Evolutionary conservation across 163 green algal genomes (phyloP), one percentile per base, ranked within the genome.

Genomic region (Smithsoniella earleae): DNA sequence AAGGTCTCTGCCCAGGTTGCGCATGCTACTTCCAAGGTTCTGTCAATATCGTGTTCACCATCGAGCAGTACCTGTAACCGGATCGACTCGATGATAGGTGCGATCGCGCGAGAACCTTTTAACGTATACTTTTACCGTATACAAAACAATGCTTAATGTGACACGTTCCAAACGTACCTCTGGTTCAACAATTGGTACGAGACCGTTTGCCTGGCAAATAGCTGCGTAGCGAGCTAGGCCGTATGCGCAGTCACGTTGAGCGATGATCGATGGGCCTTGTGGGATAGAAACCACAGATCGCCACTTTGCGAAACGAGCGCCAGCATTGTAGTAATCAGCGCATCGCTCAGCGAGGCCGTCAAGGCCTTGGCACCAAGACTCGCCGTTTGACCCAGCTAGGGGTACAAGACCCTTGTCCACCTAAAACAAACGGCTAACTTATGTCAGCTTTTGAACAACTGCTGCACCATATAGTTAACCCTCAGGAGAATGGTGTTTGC

Each of bases 101-200:
- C n/a, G n/a, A n/a, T n/a, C n/a, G n/a, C n/a, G n/a, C n/a, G n/a
- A n/a, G n/a, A n/a, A n/a, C n/a, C n/a, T n/a, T n/a, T n/a, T n/a
- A n/a, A n/a, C n/a, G n/a, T n/a, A n/a, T n/a, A n/a, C n/a, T n/a
- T n/a, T n/a, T n/a, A n/a, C n/a, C n/a, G n/a, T n/a, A n/a, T n/a
- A n/a, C n/a, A n/a, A n/a, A n/a, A n/a, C n/a, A n/a, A n/a, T n/a
- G n/a, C n/a, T n/a, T n/a, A n/a, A n/a, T n/a, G n/a, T n/a, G n/a
- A n/a, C n/a, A n/a, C n/a, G n/a, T n/a, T n/a, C n/a, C n/a, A n/a
- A n/a, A n/a, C 18, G 25, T 34, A 69, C 88, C 88, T 99, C 94
- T 33, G 94, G 94, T 91, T 99, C 94, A 10, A 99, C 91, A 73
- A 99, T 99, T 79, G 94, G 94, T 43, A 98, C 94, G 45, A 98